A percentile compares a stretch with the other conserved stretches of the same genome.
Conservation (phyloP, 2,329 filamentous ascomycete genomes). For the Venturia pyrina region DNA sequence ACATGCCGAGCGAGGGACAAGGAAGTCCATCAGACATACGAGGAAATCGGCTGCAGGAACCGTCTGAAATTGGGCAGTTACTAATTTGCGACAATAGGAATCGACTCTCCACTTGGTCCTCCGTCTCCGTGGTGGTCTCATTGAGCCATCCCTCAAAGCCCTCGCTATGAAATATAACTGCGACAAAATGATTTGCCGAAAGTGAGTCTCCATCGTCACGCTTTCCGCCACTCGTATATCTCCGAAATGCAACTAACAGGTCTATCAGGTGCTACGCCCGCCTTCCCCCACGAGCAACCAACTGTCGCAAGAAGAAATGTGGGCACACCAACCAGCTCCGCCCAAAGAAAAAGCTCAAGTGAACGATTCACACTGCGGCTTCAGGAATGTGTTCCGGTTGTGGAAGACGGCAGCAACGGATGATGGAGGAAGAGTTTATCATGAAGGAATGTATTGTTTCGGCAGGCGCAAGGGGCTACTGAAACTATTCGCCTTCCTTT, state of each 20-base stretch:
- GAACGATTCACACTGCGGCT: conserved; percentile 21
- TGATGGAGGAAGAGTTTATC: background rate
- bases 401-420: background rate
- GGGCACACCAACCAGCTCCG: conserved; percentile 99
- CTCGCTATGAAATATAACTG: conserved; percentile 99
- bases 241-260: background rate
- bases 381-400: background rate
- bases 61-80: background rate
- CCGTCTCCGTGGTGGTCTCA: conserved; percentile 98
- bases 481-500: background rate
- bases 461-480: background rate
- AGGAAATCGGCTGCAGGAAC: background rate
- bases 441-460: conserved; percentile 1
- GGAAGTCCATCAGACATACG: too few relatives aligned
- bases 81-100: conserved; percentile 50
- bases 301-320: conserved; percentile 99
- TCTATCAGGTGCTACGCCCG: conserved; percentile 43
- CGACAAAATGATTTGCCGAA: conserved; percentile 99
- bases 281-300: conserved; percentile 95
- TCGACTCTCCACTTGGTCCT: conserved; percentile 97
- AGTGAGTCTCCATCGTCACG: conserved; percentile 42
- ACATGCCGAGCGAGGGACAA: background rate
- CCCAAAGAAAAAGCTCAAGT: conserved; percentile 99
- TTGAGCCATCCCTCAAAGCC: conserved; percentile 97
- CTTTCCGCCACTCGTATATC: background rate